phyloP scores from a whole-genome alignment of 192 early-diverging fungal genomes.

The Rhizophagus sp. region DNA sequence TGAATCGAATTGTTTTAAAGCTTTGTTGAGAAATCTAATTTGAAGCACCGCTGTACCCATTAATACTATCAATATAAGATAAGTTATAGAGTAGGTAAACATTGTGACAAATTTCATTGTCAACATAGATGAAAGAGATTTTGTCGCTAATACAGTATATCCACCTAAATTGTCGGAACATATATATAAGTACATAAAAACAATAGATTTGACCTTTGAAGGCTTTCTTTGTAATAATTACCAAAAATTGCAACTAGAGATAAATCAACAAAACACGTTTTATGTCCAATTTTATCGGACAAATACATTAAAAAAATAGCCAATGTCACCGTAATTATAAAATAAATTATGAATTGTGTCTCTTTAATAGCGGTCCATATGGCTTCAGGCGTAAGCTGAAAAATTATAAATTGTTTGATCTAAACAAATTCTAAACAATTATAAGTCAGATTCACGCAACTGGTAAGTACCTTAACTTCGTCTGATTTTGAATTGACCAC shows the following conservation, averaged over 20 bases:
- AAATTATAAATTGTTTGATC: slow-evolving; percentile 1
- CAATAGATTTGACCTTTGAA: not conserved
- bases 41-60: slow-evolving; percentile 65
- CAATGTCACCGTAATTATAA: slow-evolving; percentile 41
- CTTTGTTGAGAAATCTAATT: slow-evolving; percentile 66
- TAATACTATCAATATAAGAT: slow-evolving; percentile 58
- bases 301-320: slow-evolving; percentile 41
- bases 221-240: slow-evolving; percentile 28
- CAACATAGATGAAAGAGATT: slow-evolving; percentile 66
- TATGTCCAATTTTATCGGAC: slow-evolving; percentile 49
- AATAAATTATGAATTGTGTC: slow-evolving; percentile 56
- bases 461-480: slow-evolving; percentile 48
- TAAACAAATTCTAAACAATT: not conserved
- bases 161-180: slow-evolving; percentile 48
- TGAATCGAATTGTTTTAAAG: slow-evolving; percentile 64
- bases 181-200: not conserved
- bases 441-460: not conserved
- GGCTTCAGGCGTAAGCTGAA: slow-evolving; percentile 48
- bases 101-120: slow-evolving; percentile 63
- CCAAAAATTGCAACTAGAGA: slow-evolving; percentile 69
- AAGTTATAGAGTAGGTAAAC: slow-evolving; percentile 66
- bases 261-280: slow-evolving; percentile 65
- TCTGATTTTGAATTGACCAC: slow-evolving; percentile 61
- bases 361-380: slow-evolving; percentile 53
- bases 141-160: slow-evolving; percentile 72